These are phyloP conservation scores for Leucocoprinus sp. DNA, from an alignment of 768 basidiomycete species.

Conservation along the genomic window DNA sequence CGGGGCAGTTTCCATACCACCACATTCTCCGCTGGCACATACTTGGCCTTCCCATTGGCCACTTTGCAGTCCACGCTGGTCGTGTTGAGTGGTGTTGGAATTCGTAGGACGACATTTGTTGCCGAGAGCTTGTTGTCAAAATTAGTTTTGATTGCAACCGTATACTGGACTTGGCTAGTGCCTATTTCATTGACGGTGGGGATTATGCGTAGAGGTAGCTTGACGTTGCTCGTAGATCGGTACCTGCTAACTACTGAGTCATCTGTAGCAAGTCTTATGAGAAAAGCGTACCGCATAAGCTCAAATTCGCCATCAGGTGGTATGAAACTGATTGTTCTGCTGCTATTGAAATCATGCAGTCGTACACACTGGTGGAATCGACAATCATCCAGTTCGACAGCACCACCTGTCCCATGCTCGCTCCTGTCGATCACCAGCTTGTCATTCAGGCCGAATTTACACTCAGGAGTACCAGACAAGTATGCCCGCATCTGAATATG, in stretches of 20 bases:
- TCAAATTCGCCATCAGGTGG: slow-evolving; percentile 99
- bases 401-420: slow-evolving; percentile 55
- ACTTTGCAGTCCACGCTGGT: slow-evolving; percentile 90
- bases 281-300: slow-evolving; percentile 71
- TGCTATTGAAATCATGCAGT: slow-evolving; percentile 89
- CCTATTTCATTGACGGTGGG: slow-evolving; percentile 91
- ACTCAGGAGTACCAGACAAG: slow-evolving; percentile 93
- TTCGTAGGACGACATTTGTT: slow-evolving; percentile 84
- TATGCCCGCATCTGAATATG: slow-evolving; percentile 99
- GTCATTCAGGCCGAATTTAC: slow-evolving; percentile 98
- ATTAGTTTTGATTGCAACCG: slow-evolving; percentile 78
- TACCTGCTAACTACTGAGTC: slow-evolving; percentile 50
- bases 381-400: slow-evolving; percentile 96
- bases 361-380: slow-evolving; percentile 98
- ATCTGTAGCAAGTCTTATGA: not conserved
- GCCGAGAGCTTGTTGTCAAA: slow-evolving; percentile 91
- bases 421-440: slow-evolving; percentile 94
- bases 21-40: slow-evolving; percentile 91
- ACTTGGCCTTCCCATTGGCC: slow-evolving; percentile 91
- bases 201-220: slow-evolving; percentile 84
- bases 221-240: slow-evolving; percentile 92
- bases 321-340: slow-evolving; percentile 91
- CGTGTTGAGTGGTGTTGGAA: slow-evolving; percentile 95
- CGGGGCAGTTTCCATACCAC: slow-evolving; percentile 98
- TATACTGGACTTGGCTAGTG: slow-evolving; percentile 86